phyloP scores from a whole-genome alignment of 164 flowering plant species.

The Nymphaea thermarum region DNA sequence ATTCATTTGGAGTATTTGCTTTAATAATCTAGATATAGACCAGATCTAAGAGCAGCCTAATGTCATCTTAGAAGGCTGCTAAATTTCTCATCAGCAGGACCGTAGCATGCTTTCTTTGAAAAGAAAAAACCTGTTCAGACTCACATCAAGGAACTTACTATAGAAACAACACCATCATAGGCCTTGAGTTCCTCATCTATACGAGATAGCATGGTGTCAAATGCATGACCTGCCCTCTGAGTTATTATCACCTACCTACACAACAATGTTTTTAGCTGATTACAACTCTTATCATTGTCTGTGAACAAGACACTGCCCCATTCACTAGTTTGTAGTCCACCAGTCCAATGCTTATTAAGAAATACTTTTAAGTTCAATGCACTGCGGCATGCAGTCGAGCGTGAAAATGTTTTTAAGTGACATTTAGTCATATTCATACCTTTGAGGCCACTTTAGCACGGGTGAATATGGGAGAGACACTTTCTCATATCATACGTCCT shows the following conservation, averaged over 20 bases:
- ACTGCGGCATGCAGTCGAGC: background rate
- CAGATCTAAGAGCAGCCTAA: no score
- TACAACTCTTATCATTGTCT: background rate
- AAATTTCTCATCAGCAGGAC: no score
- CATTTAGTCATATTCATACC: conserved; percentile 23
- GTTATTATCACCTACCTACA: conserved; percentile 62
- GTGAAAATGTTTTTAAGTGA: background rate
- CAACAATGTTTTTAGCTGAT: background rate
- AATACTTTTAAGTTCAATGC: no score
- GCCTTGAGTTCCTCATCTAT: conserved; percentile 44
- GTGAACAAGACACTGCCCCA: background rate
- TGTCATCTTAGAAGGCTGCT: no score
- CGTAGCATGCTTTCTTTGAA: no score
- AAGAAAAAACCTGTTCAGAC: no score
- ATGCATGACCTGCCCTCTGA: conserved; percentile 85
- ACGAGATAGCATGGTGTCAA: conserved; percentile 59
- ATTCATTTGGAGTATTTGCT: no score
- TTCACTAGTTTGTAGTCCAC: background rate
- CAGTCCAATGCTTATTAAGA: no score
- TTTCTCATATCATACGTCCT: conserved; percentile 68
- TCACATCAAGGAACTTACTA: conserved; percentile 41
- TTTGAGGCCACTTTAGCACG: conserved; percentile 70
- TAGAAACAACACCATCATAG: conserved; percentile 79
- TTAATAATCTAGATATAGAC: no score
- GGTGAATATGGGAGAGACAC: conserved; percentile 65